phyloP scores from a whole-genome alignment of 331 rosid species.

The Rosa hybrid region DNA sequence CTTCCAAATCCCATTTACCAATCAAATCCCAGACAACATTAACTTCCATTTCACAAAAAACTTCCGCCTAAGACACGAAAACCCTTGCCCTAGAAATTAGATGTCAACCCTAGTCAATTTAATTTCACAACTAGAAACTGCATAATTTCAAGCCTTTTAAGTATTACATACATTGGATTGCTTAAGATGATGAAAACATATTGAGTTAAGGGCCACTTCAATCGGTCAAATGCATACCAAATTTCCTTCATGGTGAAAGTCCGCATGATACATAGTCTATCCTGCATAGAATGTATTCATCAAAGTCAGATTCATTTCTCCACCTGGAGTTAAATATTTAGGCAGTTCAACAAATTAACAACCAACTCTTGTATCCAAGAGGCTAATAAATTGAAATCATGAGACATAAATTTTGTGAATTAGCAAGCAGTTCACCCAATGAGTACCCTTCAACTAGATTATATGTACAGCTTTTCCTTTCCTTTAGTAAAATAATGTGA shows the following conservation, averaged over 20 bases:
- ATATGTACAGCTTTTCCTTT: no score
- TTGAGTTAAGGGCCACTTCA: background rate
- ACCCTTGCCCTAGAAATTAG: background rate
- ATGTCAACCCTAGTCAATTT: background rate
- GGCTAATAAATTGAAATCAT: no score
- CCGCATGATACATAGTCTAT: background rate
- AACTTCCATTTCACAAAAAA: no score
- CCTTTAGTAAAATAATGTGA: no score
- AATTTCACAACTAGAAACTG: background rate
- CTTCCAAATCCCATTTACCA: background rate
- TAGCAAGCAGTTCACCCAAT: no score
- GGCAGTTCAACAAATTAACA: no score
- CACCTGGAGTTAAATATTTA: background rate
- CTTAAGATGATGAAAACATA: no score
- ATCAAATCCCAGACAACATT: background rate
- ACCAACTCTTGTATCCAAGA: no score
- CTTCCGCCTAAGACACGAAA: no score
- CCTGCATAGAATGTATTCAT: background rate
- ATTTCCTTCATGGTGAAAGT: background rate
- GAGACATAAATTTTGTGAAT: no score
- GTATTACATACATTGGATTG: background rate
- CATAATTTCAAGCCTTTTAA: background rate
- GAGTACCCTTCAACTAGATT: no score
- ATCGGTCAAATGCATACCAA: background rate
- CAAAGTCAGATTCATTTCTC: background rate